Percentiles rank a stretch among this genome's conserved stretches.
Evolutionary conservation across 345 rosid genomes (phyloP).

Genomic region (Eutrema japonicum): DNA sequence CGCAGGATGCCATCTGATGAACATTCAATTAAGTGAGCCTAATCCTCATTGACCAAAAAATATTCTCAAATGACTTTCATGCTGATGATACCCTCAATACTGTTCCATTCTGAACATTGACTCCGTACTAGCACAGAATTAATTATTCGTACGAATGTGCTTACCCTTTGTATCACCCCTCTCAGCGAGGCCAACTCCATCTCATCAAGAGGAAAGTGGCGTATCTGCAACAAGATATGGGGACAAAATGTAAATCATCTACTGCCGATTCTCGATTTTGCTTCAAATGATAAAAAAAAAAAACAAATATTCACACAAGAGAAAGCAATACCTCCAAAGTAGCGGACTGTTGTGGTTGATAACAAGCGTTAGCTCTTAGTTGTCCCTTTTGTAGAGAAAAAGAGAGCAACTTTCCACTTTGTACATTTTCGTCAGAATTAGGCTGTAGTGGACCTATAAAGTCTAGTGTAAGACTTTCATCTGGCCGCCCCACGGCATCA

Average conservation of each 20-base stretch:
- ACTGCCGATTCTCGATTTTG: background rate
- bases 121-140: slow-evolving; percentile 18
- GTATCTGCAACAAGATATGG: slow-evolving; percentile 58
- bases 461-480: slow-evolving; percentile 88
- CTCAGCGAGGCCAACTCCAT: slow-evolving; percentile 95
- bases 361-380: slow-evolving; percentile 76
- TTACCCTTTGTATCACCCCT: slow-evolving; percentile 87
- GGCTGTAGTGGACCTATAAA: slow-evolving; percentile 68
- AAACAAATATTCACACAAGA: background rate
- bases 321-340: slow-evolving; percentile 74
- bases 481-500: slow-evolving; percentile 88
- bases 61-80: slow-evolving; percentile 4
- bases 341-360: slow-evolving; percentile 77
- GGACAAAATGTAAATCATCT: slow-evolving; percentile 24
- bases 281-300: slow-evolving; percentile 6
- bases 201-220: slow-evolving; percentile 92
- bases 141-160: slow-evolving; percentile 27
- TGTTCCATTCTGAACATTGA: slow-evolving; percentile 22
- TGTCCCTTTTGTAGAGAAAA: slow-evolving; percentile 93
- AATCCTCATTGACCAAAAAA: background rate
- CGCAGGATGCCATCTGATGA: background rate
- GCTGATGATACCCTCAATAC: background rate
- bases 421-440: slow-evolving; percentile 56
- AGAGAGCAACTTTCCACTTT: slow-evolving; percentile 72
- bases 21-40: slow-evolving; percentile 1